phyloP scores from a whole-genome alignment of 345 rosid genomes.

The Hibiscus tridactylites region DNA sequence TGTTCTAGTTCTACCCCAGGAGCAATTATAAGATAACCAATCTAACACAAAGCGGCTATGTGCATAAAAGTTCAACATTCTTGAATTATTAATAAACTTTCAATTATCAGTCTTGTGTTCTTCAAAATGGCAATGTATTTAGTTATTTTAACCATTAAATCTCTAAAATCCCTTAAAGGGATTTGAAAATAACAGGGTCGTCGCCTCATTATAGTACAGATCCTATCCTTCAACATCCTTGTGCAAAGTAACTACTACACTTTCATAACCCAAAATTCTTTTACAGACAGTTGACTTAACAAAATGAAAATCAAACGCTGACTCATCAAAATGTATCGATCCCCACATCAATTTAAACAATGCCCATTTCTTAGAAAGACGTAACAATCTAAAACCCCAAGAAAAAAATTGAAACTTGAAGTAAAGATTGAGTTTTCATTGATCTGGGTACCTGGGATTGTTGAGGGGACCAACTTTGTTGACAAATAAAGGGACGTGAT shows the following conservation, averaged over 20 bases:
- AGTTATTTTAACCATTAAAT: neutral
- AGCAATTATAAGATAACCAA: neutral
- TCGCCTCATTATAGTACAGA: neutral
- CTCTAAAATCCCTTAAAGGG: neutral
- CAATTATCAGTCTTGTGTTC: neutral
- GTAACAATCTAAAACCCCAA: neutral
- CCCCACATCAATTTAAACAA: neutral
- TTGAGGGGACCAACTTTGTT: constrained; percentile 73
- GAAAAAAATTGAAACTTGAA: neutral
- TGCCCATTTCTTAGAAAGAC: neutral
- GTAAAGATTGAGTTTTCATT: neutral
- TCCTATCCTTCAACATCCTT: neutral
- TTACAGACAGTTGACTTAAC: neutral
- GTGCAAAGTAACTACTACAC: neutral
- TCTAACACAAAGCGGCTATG: neutral
- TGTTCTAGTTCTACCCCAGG: neutral
- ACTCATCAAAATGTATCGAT: neutral
- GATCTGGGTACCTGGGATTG: constrained; percentile 55
- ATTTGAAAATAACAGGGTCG: neutral
- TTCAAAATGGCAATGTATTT: neutral
- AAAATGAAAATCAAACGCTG: neutral
- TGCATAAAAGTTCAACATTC: neutral
- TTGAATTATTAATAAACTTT: neutral
- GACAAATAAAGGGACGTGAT: constrained; percentile 61
- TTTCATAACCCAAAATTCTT: neutral